Evolutionary conservation across 108 stramenopile species (phyloP).

Genomic region (Schizochytrium sp.): DNA sequence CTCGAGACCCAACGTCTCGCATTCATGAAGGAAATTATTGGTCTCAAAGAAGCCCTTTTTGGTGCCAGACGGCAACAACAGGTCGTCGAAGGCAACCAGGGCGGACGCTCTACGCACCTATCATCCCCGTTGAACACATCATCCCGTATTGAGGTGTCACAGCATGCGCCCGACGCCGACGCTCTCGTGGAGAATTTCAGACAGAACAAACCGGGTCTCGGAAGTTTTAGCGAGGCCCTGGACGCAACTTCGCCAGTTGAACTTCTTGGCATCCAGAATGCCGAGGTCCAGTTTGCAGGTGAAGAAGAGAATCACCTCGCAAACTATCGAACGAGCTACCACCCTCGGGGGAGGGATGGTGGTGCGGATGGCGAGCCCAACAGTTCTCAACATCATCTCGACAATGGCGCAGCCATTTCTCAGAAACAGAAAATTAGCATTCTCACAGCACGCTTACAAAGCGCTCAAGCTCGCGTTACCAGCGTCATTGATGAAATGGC

Average conservation of each 20-base stretch:
- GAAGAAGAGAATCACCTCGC: neutral
- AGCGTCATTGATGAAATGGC: neutral
- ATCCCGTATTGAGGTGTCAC: neutral
- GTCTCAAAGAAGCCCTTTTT: neutral
- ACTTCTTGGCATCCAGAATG: too few relatives aligned
- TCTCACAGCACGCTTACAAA: neutral
- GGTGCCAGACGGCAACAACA: neutral
- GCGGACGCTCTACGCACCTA: neutral
- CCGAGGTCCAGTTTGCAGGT: too few relatives aligned
- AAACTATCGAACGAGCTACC: neutral
- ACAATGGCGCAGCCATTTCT: neutral
- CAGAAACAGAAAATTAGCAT: neutral
- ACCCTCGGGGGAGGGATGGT: too few relatives aligned
- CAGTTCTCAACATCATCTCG: neutral
- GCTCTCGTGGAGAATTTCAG: neutral
- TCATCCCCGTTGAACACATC: neutral
- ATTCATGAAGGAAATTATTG: neutral
- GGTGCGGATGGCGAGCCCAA: neutral
- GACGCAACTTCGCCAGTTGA: too few relatives aligned
- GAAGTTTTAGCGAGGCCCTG: neutral
- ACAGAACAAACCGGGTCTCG: neutral
- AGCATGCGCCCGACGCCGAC: neutral
- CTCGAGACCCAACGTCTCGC: neutral
- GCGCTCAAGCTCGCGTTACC: neutral
- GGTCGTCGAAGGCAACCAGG: neutral